Base-by-base conservation (phyloP, 257 asterid genomes). In the Anisodus acutangulus region DNA sequence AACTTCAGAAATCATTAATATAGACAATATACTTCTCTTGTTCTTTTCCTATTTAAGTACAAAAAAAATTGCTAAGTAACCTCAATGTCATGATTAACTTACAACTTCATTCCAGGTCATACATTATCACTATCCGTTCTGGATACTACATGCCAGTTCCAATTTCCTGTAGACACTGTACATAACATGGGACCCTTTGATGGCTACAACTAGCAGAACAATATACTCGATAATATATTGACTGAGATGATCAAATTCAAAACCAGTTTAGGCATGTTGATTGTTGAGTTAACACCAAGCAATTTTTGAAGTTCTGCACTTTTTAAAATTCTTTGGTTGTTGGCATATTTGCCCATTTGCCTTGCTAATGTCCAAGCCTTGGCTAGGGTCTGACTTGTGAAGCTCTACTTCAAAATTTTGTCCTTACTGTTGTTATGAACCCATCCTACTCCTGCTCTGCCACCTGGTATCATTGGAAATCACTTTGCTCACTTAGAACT, bases 301-400 rank as follows among this genome's bases (percentile, higher is more conserved):
- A 7, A 74, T 47, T 26, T 76, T 41, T 11, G 8, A 76, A 26
- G 47, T 12, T 10, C 60, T 19, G 47, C 26, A 51, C 12, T 51
- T 51, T 13, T 6, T 41, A 5, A 5, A 45, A 19, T 45, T 11
- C 71, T 41, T 66, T 66, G 45, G 45, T 31, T 5, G 39, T 31
- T 41, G 55, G 78, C 54, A 70, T 43, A 70, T 68, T 68, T 1
- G 54, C 78, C 54, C 78, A 70, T 70, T 31, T 69, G 39, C 79
- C 17, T 71, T 17, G 9, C 37, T 43, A 9, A 49, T 69, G 26
- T 19, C 69, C 6, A 62, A 62, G 12, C 78, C 78, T 68, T 37
- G 51, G 12, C 49, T 15, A 68, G 11, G 26, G 12, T 45, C 53
- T 69, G 54, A 8, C 3, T 11, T 39, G 6, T 39, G 54, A 69